A percentile compares a stretch with the other conserved stretches of the same genome.
These are phyloP conservation scores for Amanita pallidorosea DNA, from an alignment of 768 basidiomycete genomes.

Conservation along the genomic window DNA sequence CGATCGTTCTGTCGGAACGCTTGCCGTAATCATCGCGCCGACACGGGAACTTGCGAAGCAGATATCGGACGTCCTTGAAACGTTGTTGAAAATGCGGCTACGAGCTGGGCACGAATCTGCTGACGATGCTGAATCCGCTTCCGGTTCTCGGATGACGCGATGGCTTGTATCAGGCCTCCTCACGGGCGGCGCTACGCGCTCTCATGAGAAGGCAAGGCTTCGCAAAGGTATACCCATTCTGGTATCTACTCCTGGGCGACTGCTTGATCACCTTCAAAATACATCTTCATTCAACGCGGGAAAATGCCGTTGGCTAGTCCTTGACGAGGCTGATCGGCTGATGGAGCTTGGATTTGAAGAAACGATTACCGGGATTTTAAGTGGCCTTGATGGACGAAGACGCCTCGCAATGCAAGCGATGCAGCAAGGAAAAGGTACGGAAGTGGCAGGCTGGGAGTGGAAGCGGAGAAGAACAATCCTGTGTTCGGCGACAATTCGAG, in stretches of 20 bases:
- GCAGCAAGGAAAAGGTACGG: conserved; percentile 53
- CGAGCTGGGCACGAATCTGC: conserved; percentile 44
- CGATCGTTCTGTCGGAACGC: conserved; percentile 88
- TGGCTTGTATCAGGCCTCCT: conserved; percentile 93
- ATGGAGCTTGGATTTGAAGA: conserved; percentile 99
- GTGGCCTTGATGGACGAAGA: conserved; percentile 74
- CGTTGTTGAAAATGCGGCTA: conserved; percentile 66
- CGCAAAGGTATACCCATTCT: conserved; percentile 93
- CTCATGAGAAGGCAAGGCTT: conserved; percentile 92
- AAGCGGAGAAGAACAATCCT: conserved; percentile 72
- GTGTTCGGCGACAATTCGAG: conserved; percentile 94
- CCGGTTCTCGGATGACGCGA: conserved; percentile 45
- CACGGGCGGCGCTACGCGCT: conserved; percentile 86
- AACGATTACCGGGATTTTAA: conserved; percentile 82
- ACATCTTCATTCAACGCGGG: conserved; percentile 88
- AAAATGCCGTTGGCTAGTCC: conserved; percentile 90
- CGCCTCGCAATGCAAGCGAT: conserved; percentile 63
- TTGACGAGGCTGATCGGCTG: conserved; percentile 94
- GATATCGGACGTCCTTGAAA: conserved; percentile 90
- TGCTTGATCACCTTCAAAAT: conserved; percentile 94
- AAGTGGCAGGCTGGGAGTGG: conserved; percentile 86
- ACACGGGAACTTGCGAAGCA: conserved; percentile 96
- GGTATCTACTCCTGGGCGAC: conserved; percentile 89
- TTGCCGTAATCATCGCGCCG: conserved; percentile 90
- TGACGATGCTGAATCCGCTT: conserved; percentile 32